phyloP scores from a whole-genome alignment of 192 early-diverging fungal species.

The Backusella australiensis region DNA sequence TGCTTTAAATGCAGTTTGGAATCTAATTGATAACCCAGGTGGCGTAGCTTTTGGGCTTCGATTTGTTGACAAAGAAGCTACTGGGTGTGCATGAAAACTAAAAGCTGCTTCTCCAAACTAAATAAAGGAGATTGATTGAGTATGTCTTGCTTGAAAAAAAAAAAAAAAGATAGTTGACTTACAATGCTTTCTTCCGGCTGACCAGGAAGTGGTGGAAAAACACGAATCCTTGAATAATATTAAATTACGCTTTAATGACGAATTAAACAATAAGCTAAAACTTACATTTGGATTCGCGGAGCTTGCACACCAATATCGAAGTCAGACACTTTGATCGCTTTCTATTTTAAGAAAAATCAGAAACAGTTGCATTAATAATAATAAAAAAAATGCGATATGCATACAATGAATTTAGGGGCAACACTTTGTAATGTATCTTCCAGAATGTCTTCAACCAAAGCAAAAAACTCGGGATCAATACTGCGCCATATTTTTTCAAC shows the following conservation, averaged over 20 bases:
- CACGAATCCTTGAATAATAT: slow-evolving; percentile 21
- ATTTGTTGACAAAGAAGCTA: slow-evolving; percentile 7
- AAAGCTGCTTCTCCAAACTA: slow-evolving; percentile 30
- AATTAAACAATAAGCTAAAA: neutral
- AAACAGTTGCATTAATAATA: neutral
- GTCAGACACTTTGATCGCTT: slow-evolving; percentile 30
- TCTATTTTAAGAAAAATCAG: slow-evolving; percentile 5
- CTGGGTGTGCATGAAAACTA: slow-evolving; percentile 23
- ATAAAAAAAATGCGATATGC: neutral
- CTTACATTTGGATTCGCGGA: slow-evolving; percentile 26
- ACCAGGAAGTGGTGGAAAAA: slow-evolving; percentile 23
- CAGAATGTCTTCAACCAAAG: slow-evolving; percentile 26
- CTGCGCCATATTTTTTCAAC: slow-evolving; percentile 31
- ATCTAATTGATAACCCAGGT: slow-evolving; percentile 21
- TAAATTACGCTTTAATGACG: neutral
- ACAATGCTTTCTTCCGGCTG: slow-evolving; percentile 30
- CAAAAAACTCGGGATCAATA: slow-evolving; percentile 27
- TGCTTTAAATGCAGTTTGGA: slow-evolving; percentile 30
- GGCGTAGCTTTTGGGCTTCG: slow-evolving; percentile 5
- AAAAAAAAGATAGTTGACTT: neutral
- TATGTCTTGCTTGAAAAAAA: neutral
- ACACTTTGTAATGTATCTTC: slow-evolving; percentile 25
- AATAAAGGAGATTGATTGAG: neutral
- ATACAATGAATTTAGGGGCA: slow-evolving; percentile 24
- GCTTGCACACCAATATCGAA: slow-evolving; percentile 34